Evolutionary conservation across 169 alveolate genomes (phyloP), one percentile per base, ranked within the genome.

Genomic region (Plasmodium adleri): DNA sequence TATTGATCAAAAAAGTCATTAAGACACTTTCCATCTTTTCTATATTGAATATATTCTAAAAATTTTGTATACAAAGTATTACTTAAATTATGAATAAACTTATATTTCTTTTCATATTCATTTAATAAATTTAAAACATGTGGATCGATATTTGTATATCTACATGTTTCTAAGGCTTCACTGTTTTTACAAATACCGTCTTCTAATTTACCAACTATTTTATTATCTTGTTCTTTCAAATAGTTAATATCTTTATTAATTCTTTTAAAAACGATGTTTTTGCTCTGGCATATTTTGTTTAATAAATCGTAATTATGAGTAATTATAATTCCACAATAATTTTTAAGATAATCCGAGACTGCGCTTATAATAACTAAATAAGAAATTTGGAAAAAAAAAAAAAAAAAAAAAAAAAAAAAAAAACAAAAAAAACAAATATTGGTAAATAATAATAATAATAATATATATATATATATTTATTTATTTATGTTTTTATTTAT

Each of bases 121-220:
- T 64, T 26, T 86, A 86, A 86, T 17, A 86, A 47, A 5, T 62
- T 20, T 54, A 86, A 24, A 15, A 86, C 72, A 9, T 86, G 22
- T 0, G 43, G 22, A 24, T 86, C 87, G 2, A 52, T 74, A 20
- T 86, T 86, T 24, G 92, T 86, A 64, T 86, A 58, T 60, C 56
- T 70, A 22, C 85, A 86, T 17, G 92, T 86, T 50, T 86, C 92
- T 73, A 86, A 86, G 3, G 92, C 92, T 50, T 86, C 88, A 39
- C 92, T 86, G 28, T 54, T 71, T 67, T 86, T 86, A 39, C 92
- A 86, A 26, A 86, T 73, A 26, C 92, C 92, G 13, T 72, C 63
- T 60, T 86, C 88, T 22, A 86, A 28, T 52, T 20, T 72, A 17
- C 76, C 67, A 10, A 39, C 62, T n/a, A 22, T 8, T 28, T 72